Evolutionary conservation across 208 protist genomes (phyloP), one percentile per base, ranked within the genome.

Genomic region (Leishmania gerbilli): DNA sequence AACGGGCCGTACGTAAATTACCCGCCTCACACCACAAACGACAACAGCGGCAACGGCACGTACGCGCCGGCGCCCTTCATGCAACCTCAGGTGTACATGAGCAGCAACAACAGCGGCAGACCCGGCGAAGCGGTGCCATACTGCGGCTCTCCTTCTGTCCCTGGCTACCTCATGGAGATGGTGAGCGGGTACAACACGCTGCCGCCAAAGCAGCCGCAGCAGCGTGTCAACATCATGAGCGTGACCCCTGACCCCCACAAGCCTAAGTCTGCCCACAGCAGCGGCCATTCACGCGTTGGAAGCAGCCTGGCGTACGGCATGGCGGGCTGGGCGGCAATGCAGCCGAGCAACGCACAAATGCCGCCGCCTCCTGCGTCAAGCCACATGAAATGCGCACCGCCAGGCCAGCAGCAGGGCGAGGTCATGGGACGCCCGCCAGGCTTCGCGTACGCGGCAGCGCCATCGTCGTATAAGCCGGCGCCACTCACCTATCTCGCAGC

Each of bases 21-120:
- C 65, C 65, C 13, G 8, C n/a, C 40, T 47, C 71, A 75, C 71
- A 13, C n/a, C 42, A 6, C 45, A 7, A 58, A 21, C 71, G 31
- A n/a, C n/a, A 34, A n/a, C 49, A 75, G 15, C n/a, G 71, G 21
- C 42, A 34, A n/a, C 11, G 56, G 31, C 34, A 3, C 37, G 51
- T 78, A 68, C 74, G 55, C 42, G 9, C 13, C 74, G 9, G 31
- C 37, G 6, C 74, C 74, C 56, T 78, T 78, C 24, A 24, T 78
- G 74, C 56, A 31, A 21, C 55, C 45, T 37, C 74, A 56, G 6
- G 42, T 65, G 15, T 78, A 71, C 40, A 71, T 49, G 67, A 49
- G 47, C 37, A 47, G 9, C 71, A 37, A 13, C 42, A 56, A 19
- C 40, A 40, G n/a, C 15, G 31, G 45, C 42, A 56, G 42, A 27